phyloP scores from a whole-genome alignment of 108 stramenopile genomes.

The Cyclotella kingstonii region DNA sequence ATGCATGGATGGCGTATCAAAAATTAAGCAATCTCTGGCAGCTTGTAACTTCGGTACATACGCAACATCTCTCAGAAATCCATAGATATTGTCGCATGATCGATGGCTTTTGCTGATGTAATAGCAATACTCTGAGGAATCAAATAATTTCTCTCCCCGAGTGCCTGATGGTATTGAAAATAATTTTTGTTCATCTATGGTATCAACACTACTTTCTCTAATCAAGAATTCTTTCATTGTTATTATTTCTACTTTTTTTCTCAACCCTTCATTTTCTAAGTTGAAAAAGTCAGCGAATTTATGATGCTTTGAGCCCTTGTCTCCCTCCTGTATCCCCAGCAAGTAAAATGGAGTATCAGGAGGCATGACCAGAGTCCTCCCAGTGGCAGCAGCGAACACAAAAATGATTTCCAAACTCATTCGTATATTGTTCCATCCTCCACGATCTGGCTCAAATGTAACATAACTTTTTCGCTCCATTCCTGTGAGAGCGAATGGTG shows the following conservation, averaged over 20 bases:
- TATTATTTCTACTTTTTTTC: conserved; percentile 46
- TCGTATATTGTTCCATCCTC: conserved; percentile 84
- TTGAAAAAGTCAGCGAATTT: conserved; percentile 53
- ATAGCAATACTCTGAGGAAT: conserved; percentile 15
- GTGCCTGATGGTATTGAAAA: conserved; percentile 17
- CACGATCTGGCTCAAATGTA: conserved; percentile 73
- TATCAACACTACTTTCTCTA: conserved; percentile 17
- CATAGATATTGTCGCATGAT: conserved; percentile 22
- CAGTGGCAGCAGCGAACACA: conserved; percentile 79
- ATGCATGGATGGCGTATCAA: conserved; percentile 39
- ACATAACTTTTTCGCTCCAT: conserved; percentile 32
- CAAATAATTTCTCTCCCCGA: conserved; percentile 7
- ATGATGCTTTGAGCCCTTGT: conserved; percentile 7
- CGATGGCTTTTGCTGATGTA: conserved; percentile 27
- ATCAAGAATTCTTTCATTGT: conserved; percentile 65
- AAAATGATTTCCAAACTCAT: conserved; percentile 82
- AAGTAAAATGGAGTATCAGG: conserved; percentile 82
- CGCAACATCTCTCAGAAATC: conserved; percentile 15
- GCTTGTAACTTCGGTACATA: conserved; percentile 36
- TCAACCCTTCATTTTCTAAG: conserved; percentile 31
- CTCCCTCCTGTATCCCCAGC: conserved; percentile 28
- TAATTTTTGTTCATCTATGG: not conserved
- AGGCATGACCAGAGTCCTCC: conserved; percentile 84
- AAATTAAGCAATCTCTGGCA: conserved; percentile 61
- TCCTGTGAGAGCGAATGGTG: conserved; percentile 49